phyloP scores from a whole-genome alignment of 2,329 filamentous ascomycete genomes.

The Teratosphaeria pseudoeucalypti region DNA sequence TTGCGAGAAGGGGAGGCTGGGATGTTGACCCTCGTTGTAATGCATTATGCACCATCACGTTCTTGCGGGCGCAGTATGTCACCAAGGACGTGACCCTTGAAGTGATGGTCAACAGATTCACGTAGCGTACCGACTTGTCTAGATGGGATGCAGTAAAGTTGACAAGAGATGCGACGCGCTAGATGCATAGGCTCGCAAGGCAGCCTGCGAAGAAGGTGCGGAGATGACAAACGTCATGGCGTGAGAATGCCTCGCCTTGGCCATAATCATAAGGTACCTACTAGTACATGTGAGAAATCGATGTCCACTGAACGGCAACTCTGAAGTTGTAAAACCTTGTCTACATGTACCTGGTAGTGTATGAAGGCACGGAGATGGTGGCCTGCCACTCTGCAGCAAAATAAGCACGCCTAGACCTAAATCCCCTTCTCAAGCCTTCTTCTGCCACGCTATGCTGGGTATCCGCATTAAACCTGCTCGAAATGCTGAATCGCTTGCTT shows the following conservation, averaged over 20 bases:
- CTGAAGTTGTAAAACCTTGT: background rate
- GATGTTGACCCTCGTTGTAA: constrained; percentile 2
- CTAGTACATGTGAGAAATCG: too few relatives aligned
- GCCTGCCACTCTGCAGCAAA: background rate
- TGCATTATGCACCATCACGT: background rate
- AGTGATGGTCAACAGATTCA: background rate
- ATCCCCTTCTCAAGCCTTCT: background rate
- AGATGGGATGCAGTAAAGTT: background rate
- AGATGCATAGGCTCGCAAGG: background rate
- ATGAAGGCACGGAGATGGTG: background rate
- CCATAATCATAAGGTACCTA: too few relatives aligned
- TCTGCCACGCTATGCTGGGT: background rate
- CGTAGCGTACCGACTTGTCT: background rate
- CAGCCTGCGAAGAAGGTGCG: background rate
- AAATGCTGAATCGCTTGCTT: background rate
- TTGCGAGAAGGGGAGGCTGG: constrained; percentile 2
- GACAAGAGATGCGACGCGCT: background rate
- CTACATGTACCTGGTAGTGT: background rate
- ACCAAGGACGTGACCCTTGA: background rate
- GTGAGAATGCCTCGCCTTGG: background rate
- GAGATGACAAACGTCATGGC: background rate
- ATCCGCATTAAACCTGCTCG: background rate
- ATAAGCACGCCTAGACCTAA: background rate
- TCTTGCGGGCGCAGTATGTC: background rate
- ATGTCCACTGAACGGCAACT: too few relatives aligned